Base-by-base conservation (phyloP, 2,329 filamentous ascomycete genomes). In the Colletotrichum tamarilloi region DNA sequence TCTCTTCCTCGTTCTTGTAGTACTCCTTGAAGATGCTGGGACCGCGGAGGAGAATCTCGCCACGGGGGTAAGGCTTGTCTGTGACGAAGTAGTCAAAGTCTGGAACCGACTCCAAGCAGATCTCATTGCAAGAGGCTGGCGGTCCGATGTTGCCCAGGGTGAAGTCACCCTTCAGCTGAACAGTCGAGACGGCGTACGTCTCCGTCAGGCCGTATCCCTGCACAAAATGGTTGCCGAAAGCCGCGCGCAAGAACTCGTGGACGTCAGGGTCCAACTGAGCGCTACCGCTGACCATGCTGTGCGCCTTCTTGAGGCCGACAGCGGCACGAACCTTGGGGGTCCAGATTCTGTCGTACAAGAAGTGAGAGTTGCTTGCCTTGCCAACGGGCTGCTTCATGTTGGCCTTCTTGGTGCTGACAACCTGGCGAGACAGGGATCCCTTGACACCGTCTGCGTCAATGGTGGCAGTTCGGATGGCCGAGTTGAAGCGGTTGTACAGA, bases 121-220 rank as follows among this genome's bases (percentile, higher is more conserved):
- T 85, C 85, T 99, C 97, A 9, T 89, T 83, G 73, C 87, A 88
- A 8, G 91, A 87, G 74, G 90, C 88, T 0, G 95, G 88, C 5
- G 89, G 91, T 65, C 97, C 97, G 77, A 96, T 96, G 84, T 95
- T 97, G 74, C 95, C 95, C 5, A 92, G 85, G 9, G 88, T 89
- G 80, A 94, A 91, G 82, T 99, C 97, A 59, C 88, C 88, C 2
- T 85, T 82, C 12, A 90, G 79, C 84, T 98, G 97, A 46, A 91
- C 89, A 14, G 92, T 88, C 26, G 90, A 91, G 35, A 93, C 89
- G 56, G 95, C 95, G 79, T 97, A 98, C 1, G 95, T 94, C 84
- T 99, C 97, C 1, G 97, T 99, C 82, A 99, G 87, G 62, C 97
- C 97, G 82, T 96, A 99, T 35, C 96, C 97, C 84, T 98, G 96